phyloP scores from a whole-genome alignment of 169 alveolate genomes.

The Plasmodium cynomolgi region DNA sequence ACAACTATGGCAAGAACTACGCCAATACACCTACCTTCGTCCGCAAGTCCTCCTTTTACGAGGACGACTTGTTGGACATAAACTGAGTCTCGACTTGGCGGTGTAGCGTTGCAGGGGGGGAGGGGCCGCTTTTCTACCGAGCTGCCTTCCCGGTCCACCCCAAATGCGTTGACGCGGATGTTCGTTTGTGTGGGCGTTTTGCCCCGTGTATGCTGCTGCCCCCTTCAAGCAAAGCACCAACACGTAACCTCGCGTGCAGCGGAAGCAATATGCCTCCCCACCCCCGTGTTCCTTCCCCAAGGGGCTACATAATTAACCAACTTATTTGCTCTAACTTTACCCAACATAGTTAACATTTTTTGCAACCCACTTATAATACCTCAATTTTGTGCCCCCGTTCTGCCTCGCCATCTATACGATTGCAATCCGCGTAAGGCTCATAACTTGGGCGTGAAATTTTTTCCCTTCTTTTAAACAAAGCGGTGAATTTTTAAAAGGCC shows the following conservation, averaged over 20 bases:
- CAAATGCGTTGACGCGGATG: neutral
- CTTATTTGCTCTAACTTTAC: neutral
- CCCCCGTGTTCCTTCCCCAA: neutral
- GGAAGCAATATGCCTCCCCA: neutral
- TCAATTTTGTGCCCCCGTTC: neutral
- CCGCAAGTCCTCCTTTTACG: slow-evolving; percentile 61
- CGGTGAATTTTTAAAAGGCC: neutral
- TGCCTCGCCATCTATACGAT: neutral
- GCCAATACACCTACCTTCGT: slow-evolving; percentile 63
- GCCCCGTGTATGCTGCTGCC: neutral
- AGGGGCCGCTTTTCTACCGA: neutral
- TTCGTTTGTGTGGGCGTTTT: neutral
- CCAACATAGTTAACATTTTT: neutral
- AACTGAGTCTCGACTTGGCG: neutral
- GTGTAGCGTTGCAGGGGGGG: neutral
- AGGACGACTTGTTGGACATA: slow-evolving; percentile 47
- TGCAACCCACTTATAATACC: neutral
- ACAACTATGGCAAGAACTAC: slow-evolving; percentile 73
- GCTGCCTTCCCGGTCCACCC: neutral
- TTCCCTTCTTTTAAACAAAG: neutral
- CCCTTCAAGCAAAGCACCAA: neutral
- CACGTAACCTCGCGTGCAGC: neutral
- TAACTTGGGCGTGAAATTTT: neutral
- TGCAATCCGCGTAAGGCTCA: neutral
- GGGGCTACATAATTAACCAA: neutral